A percentile compares a stretch with the other conserved stretches of the same genome.
phyloP scores from a whole-genome alignment of 2,329 filamentous ascomycete species.

The Venturia oleaginea region DNA sequence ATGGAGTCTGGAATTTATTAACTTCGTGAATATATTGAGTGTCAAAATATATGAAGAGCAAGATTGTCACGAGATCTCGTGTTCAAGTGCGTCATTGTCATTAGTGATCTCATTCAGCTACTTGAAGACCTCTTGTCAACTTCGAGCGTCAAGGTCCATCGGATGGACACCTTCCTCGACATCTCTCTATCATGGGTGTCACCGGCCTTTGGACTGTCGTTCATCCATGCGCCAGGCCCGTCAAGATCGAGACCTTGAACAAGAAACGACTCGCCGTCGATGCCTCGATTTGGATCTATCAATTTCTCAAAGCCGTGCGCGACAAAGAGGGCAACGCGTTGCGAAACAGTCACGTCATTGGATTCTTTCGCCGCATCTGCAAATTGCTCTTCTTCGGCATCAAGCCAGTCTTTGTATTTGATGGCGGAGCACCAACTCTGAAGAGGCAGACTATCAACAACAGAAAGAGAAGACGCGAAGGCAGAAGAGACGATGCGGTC shows the following conservation, averaged over 20 bases:
- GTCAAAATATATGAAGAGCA: too few relatives aligned
- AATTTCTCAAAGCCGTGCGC: constrained; percentile 96
- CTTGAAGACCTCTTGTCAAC: background rate
- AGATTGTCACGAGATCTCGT: background rate
- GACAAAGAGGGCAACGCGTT: constrained; percentile 97
- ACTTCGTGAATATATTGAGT: too few relatives aligned
- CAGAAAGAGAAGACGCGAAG: constrained; percentile 73
- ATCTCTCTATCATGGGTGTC: constrained; percentile 66
- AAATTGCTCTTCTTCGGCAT: constrained; percentile 96
- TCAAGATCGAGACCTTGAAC: constrained; percentile 92
- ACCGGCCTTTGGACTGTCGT: constrained; percentile 95
- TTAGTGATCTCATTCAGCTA: background rate
- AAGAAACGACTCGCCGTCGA: constrained; percentile 94
- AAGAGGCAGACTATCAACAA: constrained; percentile 84
- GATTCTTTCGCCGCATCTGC: constrained; percentile 97
- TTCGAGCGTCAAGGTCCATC: background rate
- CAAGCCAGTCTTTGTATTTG: constrained; percentile 94
- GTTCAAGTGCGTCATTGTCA: background rate
- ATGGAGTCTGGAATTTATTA: too few relatives aligned
- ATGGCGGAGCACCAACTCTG: constrained; percentile 82
- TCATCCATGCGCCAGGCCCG: constrained; percentile 88
- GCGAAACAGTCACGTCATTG: constrained; percentile 90
- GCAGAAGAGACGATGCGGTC: constrained; percentile 83
- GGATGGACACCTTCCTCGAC: background rate
- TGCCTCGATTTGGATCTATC: constrained; percentile 99